phyloP scores from a whole-genome alignment of 495 filamentous ascomycete species.

The Parmelia sp. region DNA sequence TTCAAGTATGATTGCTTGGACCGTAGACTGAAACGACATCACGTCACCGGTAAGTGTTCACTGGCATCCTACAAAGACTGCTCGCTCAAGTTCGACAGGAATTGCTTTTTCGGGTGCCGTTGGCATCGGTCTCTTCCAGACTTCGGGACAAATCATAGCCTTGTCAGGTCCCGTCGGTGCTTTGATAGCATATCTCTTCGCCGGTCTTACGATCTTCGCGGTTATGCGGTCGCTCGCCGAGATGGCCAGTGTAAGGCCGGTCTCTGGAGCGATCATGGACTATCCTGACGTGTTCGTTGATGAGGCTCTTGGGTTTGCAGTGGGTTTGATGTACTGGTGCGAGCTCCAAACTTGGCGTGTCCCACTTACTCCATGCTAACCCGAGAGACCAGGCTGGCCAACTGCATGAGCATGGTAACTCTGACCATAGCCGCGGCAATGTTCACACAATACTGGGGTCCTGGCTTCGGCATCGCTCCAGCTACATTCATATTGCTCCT shows the following conservation, averaged over 20 bases:
- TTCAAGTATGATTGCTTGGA: slow-evolving; percentile 24
- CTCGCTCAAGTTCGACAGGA: slow-evolving; percentile 9
- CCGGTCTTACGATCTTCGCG: slow-evolving; percentile 34
- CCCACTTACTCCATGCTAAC: slow-evolving; percentile 11
- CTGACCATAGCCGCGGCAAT: slow-evolving; percentile 28
- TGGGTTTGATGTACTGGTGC: slow-evolving; percentile 40
- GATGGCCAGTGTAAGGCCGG: slow-evolving; percentile 37
- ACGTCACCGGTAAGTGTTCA: slow-evolving; percentile 24
- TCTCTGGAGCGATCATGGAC: slow-evolving; percentile 36
- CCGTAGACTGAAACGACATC: slow-evolving; percentile 24
- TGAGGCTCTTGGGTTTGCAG: slow-evolving; percentile 35
- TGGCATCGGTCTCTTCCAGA: slow-evolving; percentile 38
- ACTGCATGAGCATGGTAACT: slow-evolving; percentile 32
- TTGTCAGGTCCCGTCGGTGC: slow-evolving; percentile 34
- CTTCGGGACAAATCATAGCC: slow-evolving; percentile 35
- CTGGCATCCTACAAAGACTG: not conserved
- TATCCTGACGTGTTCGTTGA: slow-evolving; percentile 41
- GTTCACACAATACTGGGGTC: slow-evolving; percentile 26
- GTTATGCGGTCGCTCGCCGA: slow-evolving; percentile 41
- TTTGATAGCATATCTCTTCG: slow-evolving; percentile 35
- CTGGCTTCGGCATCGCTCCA: slow-evolving; percentile 19
- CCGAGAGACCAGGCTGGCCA: slow-evolving; percentile 19
- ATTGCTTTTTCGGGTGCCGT: slow-evolving; percentile 38
- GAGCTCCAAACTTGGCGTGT: slow-evolving; percentile 3
- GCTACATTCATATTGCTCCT: slow-evolving; percentile 26